A percentile compares a stretch with the other conserved stretches of the same genome.
Conservation (phyloP, 352 stramenopile species). For the Pythium vanterpoolii region DNA sequence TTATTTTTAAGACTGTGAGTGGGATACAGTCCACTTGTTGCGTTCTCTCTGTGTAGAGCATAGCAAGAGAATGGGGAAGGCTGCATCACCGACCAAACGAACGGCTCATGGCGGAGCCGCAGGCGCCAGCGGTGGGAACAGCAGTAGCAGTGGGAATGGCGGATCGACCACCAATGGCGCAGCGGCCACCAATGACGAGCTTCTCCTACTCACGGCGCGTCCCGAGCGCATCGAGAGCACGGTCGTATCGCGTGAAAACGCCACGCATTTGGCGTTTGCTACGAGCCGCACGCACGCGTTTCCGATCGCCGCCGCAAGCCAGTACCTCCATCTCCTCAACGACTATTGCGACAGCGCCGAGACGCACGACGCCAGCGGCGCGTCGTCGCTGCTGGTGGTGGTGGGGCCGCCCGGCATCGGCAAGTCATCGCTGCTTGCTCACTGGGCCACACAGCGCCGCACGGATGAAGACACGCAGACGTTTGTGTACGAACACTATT, state of each 20-base stretch:
- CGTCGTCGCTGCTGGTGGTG: conserved; percentile 53
- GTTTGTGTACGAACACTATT: conserved; percentile 82
- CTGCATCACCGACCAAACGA: conserved; percentile 19
- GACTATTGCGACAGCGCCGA: conserved; percentile 58
- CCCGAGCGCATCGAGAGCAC: conserved; percentile 57
- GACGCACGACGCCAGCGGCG: conserved; percentile 1
- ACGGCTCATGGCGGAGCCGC: background rate
- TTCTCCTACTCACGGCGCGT: conserved; percentile 17
- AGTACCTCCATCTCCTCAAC: conserved; percentile 68
- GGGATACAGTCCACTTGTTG: background rate
- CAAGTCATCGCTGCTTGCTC: conserved; percentile 73
- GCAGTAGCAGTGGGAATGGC: background rate
- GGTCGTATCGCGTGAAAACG: conserved; percentile 67
- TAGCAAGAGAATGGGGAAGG: background rate
- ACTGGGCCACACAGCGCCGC: conserved; percentile 60
- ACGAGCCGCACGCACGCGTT: conserved; percentile 70
- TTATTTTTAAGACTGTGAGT: background rate
- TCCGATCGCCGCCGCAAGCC: conserved; percentile 49
- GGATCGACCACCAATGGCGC: background rate
- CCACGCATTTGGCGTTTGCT: conserved; percentile 69
- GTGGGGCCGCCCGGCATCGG: conserved; percentile 60
- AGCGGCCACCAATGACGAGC: background rate
- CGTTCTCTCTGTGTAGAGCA: background rate
- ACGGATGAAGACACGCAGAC: conserved; percentile 34
- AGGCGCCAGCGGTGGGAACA: background rate